Evolutionary conservation across 805 yeast species (phyloP).

Genomic region (Maudiozyma saulgeensis): DNA sequence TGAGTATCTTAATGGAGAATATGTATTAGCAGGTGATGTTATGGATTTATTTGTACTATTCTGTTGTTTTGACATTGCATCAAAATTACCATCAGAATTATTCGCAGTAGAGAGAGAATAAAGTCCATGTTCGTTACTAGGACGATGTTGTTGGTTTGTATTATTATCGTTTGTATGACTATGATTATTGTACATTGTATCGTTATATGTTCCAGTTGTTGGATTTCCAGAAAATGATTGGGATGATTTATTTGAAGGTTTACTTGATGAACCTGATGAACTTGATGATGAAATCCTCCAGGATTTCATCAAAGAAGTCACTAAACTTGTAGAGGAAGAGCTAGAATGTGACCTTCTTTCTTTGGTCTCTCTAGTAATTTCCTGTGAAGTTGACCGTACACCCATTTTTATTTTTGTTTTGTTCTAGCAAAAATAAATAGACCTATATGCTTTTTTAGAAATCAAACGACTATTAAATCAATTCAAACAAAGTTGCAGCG

Average conservation of each 20-base stretch:
- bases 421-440: no score
- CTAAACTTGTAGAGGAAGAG: conserved; percentile 12
- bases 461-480: no score
- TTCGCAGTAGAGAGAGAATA: not conserved
- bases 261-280: not conserved
- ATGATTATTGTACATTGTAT: not conserved
- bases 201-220: not conserved
- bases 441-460: no score
- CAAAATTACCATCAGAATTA: conserved; percentile 18
- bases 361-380: conserved; percentile 12
- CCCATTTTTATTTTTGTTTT: conserved; percentile 13
- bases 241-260: not conserved
- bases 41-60: conserved; percentile 7
- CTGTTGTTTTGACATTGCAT: conserved; percentile 24
- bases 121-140: not conserved
- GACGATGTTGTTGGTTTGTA: not conserved
- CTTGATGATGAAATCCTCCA: conserved; percentile 19
- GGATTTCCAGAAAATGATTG: conserved; percentile 1
- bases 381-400: conserved; percentile 19
- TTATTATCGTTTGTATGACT: not conserved
- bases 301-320: conserved; percentile 23
- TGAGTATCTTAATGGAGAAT: conserved; percentile 20
- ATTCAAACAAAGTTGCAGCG: no score
- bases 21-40: conserved; percentile 11
- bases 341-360: conserved; percentile 4